Evolutionary conservation across 805 yeast species (phyloP).

Genomic region (Yarrowia sp.): DNA sequence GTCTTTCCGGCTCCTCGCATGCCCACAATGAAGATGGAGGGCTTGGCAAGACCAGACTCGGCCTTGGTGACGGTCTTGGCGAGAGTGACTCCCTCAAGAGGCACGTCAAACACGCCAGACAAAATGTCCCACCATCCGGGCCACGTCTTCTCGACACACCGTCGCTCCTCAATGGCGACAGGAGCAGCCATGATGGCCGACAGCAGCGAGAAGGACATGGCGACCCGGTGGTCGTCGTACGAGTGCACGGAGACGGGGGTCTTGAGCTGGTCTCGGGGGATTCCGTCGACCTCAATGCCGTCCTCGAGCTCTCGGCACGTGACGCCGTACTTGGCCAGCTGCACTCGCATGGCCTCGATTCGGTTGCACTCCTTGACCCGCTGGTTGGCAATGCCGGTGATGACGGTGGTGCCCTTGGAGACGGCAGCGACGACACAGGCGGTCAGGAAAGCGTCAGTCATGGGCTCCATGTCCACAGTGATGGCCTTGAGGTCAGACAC

Average conservation of each 20-base stretch:
- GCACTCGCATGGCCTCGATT: slow-evolving; percentile 90
- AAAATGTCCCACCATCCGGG: slow-evolving; percentile 99
- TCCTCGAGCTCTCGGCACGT: slow-evolving; percentile 83
- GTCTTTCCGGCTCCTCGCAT: slow-evolving; percentile 99
- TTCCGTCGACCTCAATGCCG: slow-evolving; percentile 87
- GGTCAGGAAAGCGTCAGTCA: slow-evolving; percentile 98
- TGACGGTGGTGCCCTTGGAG: slow-evolving; percentile 74
- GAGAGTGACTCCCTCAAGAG: slow-evolving; percentile 64
- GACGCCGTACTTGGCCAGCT: slow-evolving; percentile 91
- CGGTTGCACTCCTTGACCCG: slow-evolving; percentile 97
- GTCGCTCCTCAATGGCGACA: slow-evolving; percentile 80
- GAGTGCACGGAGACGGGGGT: slow-evolving; percentile 75
- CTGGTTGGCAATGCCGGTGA: slow-evolving; percentile 96
- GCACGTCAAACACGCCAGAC: slow-evolving; percentile 68
- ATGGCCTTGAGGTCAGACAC: slow-evolving; percentile 72
- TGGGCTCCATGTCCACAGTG: slow-evolving; percentile 96
- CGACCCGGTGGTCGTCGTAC: slow-evolving; percentile 97
- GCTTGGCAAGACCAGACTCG: slow-evolving; percentile 45
- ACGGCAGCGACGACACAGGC: slow-evolving; percentile 98
- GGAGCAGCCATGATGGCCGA: slow-evolving; percentile 73
- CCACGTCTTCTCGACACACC: slow-evolving; percentile 97
- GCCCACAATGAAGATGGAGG: slow-evolving; percentile 82
- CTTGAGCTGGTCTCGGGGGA: slow-evolving; percentile 54
- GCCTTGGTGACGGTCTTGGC: slow-evolving; percentile 45
- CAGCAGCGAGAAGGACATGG: slow-evolving; percentile 92